Evolutionary conservation across 345 rosid genomes (phyloP).

Genomic region (Eucalyptus leucophloia): DNA sequence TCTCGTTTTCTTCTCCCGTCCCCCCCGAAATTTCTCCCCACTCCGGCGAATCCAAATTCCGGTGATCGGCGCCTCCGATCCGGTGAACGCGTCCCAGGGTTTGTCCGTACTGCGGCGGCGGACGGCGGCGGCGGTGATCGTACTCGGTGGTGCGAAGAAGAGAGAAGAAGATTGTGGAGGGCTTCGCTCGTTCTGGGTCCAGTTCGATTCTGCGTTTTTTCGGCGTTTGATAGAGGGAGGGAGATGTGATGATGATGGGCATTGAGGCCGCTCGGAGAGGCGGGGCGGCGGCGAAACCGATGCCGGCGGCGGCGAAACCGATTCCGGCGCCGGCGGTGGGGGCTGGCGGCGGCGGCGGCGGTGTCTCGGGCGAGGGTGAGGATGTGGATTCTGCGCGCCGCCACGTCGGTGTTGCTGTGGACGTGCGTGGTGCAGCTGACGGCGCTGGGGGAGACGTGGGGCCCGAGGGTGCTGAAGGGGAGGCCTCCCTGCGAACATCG

Average conservation of each 20-base stretch:
- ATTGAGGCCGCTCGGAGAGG: background rate
- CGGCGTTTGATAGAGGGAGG: background rate
- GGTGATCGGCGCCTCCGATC: background rate
- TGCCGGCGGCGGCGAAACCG: background rate
- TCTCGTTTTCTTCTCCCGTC: background rate
- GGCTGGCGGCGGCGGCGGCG: background rate
- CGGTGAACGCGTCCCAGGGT: background rate
- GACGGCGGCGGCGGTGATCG: background rate
- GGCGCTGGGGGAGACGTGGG: conserved; percentile 86
- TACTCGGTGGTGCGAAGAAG: background rate
- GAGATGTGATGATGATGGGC: background rate
- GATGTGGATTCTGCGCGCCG: conserved; percentile 87
- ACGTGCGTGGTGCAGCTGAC: conserved; percentile 89
- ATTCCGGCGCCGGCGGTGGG: background rate
- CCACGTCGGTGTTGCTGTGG: conserved; percentile 84
- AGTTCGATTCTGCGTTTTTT: background rate
- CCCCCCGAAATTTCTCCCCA: background rate
- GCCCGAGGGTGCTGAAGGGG: conserved; percentile 73
- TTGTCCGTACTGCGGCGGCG: background rate
- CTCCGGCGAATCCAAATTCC: background rate
- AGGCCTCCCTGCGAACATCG: conserved; percentile 75
- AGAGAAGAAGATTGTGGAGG: background rate
- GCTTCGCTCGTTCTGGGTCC: background rate
- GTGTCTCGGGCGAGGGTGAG: conserved; percentile 43
- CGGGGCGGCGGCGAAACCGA: background rate